Percentiles rank a stretch among this genome's conserved stretches.
phyloP scores from a whole-genome alignment of 176 grass and related monocot species.

The Phragmites australis region DNA sequence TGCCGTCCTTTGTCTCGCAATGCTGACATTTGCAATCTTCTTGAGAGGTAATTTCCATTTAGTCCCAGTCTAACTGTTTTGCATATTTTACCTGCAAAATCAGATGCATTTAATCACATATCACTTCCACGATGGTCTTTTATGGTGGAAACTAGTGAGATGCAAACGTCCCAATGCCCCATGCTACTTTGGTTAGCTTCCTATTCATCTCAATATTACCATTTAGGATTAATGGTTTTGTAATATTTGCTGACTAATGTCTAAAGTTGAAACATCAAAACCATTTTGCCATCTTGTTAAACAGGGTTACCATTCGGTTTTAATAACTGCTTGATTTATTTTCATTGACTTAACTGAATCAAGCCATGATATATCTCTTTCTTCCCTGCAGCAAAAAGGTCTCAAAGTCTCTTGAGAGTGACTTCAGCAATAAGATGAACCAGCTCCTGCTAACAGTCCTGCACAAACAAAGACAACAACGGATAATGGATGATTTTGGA shows the following conservation, averaged over 20 bases:
- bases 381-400: constrained; percentile 73
- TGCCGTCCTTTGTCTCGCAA: constrained; percentile 58
- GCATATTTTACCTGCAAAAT: constrained; percentile 22
- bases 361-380: constrained; percentile 7
- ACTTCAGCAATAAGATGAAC: constrained; percentile 92
- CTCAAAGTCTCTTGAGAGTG: constrained; percentile 84
- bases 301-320: not conserved
- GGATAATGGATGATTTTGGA: constrained; percentile 65
- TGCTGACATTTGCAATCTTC: constrained; percentile 80
- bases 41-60: constrained; percentile 62
- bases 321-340: constrained; percentile 4
- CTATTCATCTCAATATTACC: not conserved
- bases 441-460: constrained; percentile 57
- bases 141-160: not conserved
- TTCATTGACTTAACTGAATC: not conserved
- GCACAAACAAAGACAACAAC: constrained; percentile 63
- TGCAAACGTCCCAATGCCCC: constrained; percentile 9
- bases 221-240: constrained; percentile 4
- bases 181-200: constrained; percentile 17
- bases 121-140: not conserved
- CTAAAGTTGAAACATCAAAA: not conserved
- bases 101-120: constrained; percentile 12
- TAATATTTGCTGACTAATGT: not conserved
- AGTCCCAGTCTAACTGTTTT: constrained; percentile 15
- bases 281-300: constrained; percentile 19